Evolutionary conservation across 768 basidiomycete genomes (phyloP).

Genomic region (Tulasnella sp.): DNA sequence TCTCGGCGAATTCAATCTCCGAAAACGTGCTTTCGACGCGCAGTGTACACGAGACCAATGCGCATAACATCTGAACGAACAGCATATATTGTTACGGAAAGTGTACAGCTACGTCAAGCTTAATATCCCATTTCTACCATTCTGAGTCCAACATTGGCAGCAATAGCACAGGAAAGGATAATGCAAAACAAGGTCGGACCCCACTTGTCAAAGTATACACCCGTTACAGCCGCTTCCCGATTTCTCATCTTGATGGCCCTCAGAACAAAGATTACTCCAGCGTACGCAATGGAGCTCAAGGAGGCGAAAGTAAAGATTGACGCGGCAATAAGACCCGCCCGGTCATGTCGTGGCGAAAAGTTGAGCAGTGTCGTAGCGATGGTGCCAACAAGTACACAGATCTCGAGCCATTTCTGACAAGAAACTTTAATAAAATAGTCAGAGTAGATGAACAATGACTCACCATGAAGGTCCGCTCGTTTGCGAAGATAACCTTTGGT

Average conservation of each 20-base stretch:
- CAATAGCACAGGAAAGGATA: slow-evolving; percentile 53
- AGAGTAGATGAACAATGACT: slow-evolving; percentile 25
- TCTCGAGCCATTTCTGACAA: slow-evolving; percentile 75
- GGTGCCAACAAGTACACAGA: slow-evolving; percentile 72
- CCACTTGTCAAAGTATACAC: slow-evolving; percentile 80
- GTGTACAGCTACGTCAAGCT: too few relatives aligned
- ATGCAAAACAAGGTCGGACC: slow-evolving; percentile 67
- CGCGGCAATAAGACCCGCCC: slow-evolving; percentile 61
- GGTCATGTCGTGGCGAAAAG: slow-evolving; percentile 61
- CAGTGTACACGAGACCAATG: too few relatives aligned
- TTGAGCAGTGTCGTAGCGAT: slow-evolving; percentile 86
- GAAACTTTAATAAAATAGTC: slow-evolving; percentile 1
- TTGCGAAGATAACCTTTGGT: slow-evolving; percentile 96
- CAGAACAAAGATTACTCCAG: slow-evolving; percentile 66
- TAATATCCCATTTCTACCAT: slow-evolving; percentile 35
- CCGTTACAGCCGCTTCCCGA: slow-evolving; percentile 46
- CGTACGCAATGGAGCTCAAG: slow-evolving; percentile 75
- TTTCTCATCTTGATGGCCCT: slow-evolving; percentile 55
- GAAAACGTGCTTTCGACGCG: too few relatives aligned
- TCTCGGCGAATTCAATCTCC: too few relatives aligned
- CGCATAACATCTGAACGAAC: too few relatives aligned
- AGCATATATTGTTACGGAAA: too few relatives aligned
- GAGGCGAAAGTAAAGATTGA: slow-evolving; percentile 83
- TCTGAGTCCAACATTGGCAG: slow-evolving; percentile 47
- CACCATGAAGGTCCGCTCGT: slow-evolving; percentile 87